Base-by-base conservation (phyloP, 1,284 basidiomycete genomes). In the Ganoderma multipileum region DNA sequence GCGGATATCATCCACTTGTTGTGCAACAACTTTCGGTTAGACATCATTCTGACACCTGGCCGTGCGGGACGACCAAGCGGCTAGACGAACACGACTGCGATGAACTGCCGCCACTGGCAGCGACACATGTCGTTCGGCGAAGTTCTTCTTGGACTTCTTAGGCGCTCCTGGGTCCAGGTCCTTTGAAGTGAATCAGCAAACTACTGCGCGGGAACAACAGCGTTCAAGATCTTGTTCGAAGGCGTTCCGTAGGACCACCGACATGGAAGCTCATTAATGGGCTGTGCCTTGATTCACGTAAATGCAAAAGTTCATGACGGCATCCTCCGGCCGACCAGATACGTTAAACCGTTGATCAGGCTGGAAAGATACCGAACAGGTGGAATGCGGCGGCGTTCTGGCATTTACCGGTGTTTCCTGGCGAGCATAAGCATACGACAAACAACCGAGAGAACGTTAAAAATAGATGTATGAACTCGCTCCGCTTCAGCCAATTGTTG, bases 241-340 rank as follows among this genome's bases (percentile, higher is more conserved):
- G 47, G 47, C 3, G 23, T 50, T 50, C 23, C 47, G 47, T 50
- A 50, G 23, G 23, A 26, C 47, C 47, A 50, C 47, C 47, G 47
- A 50, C 23, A 50, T 50, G 23, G 47, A 50, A 50, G 11, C 23
- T 2, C 23, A 26, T 50, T 12, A 26, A 3, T 50, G 23, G 14
- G 23, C 47, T 50, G 47, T 50, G 47, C 47, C 47, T 50, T 50
- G 47, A 50, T 23, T 50, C 47, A 50, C 47, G 47, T 50, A 50
- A 23, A 14, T 26, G 23, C 23, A 50, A 8, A 14, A 26, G n/a
- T n/a, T n/a, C 47, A 50, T 12, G 23, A 26, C 23, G 47, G 47
- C 47, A 26, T 26, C 23, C 8, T 50, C 47, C 23, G 11, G 23
- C 3, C 47, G 26, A 26, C 47, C 23, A 26, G 47, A 26, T 50